A percentile compares a stretch with the other conserved stretches of the same genome.
phyloP scores from a whole-genome alignment of 2,329 filamentous ascomycete genomes.

The Alternaria sp. region DNA sequence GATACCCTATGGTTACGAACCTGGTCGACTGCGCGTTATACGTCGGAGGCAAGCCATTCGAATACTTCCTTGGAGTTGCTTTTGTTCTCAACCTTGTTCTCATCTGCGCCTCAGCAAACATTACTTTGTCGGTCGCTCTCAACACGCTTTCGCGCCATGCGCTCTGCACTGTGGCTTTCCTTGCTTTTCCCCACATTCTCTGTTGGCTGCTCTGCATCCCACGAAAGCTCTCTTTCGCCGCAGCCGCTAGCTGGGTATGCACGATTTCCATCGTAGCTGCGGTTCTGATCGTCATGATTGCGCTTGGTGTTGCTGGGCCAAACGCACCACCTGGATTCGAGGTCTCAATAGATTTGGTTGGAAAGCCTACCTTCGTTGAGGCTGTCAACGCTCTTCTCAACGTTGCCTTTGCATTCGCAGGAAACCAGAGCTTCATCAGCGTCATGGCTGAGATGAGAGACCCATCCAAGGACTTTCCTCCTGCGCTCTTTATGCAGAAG shows the following conservation, averaged over 20 bases:
- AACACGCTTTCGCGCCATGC: conserved; percentile 68
- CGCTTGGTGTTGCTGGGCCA: conserved; percentile 63
- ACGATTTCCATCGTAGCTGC: conserved; percentile 67
- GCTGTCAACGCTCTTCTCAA: conserved; percentile 56
- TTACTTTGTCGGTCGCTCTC: conserved; percentile 65
- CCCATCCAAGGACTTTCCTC: conserved; percentile 65
- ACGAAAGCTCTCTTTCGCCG: conserved; percentile 67
- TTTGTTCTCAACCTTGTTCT: conserved; percentile 41
- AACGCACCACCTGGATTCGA: conserved; percentile 45
- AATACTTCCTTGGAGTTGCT: conserved; percentile 35
- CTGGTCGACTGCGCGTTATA: conserved; percentile 43
- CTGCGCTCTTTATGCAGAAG: conserved; percentile 65
- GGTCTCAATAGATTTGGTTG: conserved; percentile 32
- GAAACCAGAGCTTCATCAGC: conserved; percentile 72
- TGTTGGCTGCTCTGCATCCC: conserved; percentile 68
- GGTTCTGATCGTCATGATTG: conserved; percentile 73
- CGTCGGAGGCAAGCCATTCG: conserved; percentile 40
- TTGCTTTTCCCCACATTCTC: conserved; percentile 66
- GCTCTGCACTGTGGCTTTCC: conserved; percentile 71
- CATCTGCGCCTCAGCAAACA: conserved; percentile 43
- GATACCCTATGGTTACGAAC: conserved; percentile 42
- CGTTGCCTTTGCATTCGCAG: conserved; percentile 74
- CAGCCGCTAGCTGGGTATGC: conserved; percentile 66
- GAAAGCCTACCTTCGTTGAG: conserved; percentile 41
- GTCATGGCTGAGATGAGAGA: conserved; percentile 71